phyloP scores from a whole-genome alignment of 73 alveolate genomes.

The Tetrahymena thermophila region DNA sequence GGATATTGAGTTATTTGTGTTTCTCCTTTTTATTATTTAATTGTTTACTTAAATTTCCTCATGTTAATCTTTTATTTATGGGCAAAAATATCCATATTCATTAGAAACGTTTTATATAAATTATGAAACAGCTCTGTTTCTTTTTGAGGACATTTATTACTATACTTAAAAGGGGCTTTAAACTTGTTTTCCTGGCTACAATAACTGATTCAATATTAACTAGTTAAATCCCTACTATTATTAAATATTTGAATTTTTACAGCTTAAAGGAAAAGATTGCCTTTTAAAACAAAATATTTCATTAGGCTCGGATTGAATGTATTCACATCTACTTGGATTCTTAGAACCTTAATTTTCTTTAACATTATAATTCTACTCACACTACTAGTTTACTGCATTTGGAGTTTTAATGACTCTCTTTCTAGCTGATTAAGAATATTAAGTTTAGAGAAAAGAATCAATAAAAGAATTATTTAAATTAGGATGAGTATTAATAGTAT shows the following conservation, averaged over 20 bases:
- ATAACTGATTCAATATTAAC: background rate
- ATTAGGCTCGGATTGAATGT: background rate
- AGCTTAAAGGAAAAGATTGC: background rate
- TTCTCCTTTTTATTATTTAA: background rate
- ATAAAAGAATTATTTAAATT: background rate
- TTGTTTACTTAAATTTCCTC: background rate
- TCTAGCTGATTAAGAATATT: background rate
- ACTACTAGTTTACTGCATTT: background rate
- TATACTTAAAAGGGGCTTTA: background rate
- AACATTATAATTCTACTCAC: background rate
- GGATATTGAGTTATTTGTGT: background rate
- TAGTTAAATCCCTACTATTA: background rate
- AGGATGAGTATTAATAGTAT: background rate
- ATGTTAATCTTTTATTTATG: background rate
- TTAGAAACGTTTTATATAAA: background rate
- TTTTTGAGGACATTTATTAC: background rate
- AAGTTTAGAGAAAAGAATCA: background rate
- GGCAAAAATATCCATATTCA: background rate
- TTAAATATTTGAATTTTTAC: background rate
- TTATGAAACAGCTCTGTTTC: background rate
- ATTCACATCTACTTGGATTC: background rate
- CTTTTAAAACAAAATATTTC: background rate
- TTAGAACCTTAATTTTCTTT: background rate
- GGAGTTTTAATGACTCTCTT: background rate
- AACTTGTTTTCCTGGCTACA: background rate